Evolutionary conservation across 129 eudicot genomes (phyloP).

Genomic region (Escallonia herrerae): DNA sequence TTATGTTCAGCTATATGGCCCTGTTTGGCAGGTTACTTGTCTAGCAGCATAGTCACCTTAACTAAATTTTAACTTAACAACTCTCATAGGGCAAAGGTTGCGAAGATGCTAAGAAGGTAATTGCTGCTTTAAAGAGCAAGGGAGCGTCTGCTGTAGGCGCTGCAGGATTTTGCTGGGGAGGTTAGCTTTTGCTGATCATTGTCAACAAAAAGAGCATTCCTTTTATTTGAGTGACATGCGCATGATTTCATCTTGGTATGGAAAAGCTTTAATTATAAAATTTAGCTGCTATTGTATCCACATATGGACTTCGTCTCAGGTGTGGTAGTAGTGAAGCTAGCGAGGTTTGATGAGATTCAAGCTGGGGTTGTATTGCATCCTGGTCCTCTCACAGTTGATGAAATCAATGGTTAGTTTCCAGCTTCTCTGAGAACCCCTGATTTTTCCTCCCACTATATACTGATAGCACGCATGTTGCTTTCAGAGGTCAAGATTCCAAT

Average conservation of each 20-base stretch:
- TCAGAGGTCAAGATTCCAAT: conserved; percentile 41
- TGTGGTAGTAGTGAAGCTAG: conserved; percentile 25
- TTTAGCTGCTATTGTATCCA: no score
- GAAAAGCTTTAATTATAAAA: no score
- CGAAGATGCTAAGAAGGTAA: conserved; percentile 51
- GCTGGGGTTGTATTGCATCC: conserved; percentile 59
- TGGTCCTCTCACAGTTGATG: conserved; percentile 28
- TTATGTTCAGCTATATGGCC: no score
- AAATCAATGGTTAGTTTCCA: conserved; percentile 26
- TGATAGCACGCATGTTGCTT: neutral
- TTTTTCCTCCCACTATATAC: no score
- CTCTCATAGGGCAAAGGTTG: conserved; percentile 38
- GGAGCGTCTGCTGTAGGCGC: conserved; percentile 46
- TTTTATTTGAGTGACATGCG: no score
- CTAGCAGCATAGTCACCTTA: no score
- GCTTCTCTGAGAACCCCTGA: no score
- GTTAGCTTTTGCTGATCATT: conserved; percentile 15
- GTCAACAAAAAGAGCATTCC: no score
- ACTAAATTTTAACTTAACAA: no score
- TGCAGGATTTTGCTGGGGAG: conserved; percentile 79
- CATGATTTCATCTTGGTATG: neutral
- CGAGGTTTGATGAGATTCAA: conserved; percentile 35
- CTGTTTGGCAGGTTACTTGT: no score
- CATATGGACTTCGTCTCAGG: conserved; percentile 14
- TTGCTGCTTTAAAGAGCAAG: conserved; percentile 42